Base-by-base conservation (phyloP, 78 protist genomes). In the Andalucia godoyi region DNA sequence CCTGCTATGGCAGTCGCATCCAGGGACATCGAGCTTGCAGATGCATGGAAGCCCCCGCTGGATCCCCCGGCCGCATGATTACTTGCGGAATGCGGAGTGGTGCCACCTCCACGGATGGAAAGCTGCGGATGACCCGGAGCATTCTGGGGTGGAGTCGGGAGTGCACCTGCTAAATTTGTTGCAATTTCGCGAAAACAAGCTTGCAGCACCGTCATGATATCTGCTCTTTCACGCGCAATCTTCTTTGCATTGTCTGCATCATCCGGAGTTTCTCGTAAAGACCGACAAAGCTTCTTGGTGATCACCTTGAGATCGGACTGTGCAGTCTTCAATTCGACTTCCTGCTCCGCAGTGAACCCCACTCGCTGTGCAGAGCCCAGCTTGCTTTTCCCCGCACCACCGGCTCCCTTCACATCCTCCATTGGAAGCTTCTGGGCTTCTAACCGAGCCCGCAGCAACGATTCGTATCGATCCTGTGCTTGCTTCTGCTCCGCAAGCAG, bases 161-260 rank as follows among this genome's bases (percentile, higher is more conserved):
- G n/a, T n/a, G n/a, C n/a, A n/a, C n/a, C n/a, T n/a, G n/a, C n/a
- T n/a, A n/a, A n/a, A n/a, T n/a, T n/a, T n/a, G 55, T 3, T n/a
- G 69, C 4, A 10, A 63, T 23, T 25, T 63, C 69, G 38, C 29
- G 41, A n/a, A 8, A 2, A 8, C 69, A 63, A 8, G 57, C 9
- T 8, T 40, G 27, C 39, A 63, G 57, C 27, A 63, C 57, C 21
- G n/a, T 15, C 18, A 63, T 63, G 29, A 63, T 38, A 25, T 63
- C 69, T 9, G n/a, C 2, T 18, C 69, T 21, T 30, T 39, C 69
- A 2, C 57, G 10, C 6, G 39, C 27, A 25, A 63, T 39, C 39
- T 63, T 63, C 34, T 51, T 63, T 54, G 57, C 41, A 41, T 63
- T 63, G 69, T 63, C 39, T 23, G 42, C 4, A 32, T 63, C 69